These are phyloP conservation scores for Fusarium falciforme DNA, from an alignment of 2,329 filamentous ascomycete species.

Conservation along the genomic window DNA sequence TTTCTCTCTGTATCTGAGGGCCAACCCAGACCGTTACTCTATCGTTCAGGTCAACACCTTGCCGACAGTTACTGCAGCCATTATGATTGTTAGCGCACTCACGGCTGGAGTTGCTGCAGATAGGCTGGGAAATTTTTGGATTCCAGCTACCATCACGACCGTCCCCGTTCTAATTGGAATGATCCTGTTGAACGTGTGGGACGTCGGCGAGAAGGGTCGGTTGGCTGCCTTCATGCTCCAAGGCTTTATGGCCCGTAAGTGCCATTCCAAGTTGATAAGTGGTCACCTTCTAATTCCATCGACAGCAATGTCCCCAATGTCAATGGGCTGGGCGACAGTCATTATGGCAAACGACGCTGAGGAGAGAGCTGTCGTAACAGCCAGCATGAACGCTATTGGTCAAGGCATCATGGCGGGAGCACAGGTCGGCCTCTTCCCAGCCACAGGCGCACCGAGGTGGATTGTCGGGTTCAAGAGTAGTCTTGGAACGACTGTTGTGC, in stretches of 20 bases:
- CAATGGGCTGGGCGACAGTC: conserved; percentile 55
- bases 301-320: conserved; percentile 47
- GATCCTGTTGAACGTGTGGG: conserved; percentile 50
- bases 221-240: conserved; percentile 52
- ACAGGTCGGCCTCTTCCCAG: conserved; percentile 54
- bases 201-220: conserved; percentile 52
- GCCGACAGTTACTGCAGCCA: conserved; percentile 53
- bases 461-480: conserved; percentile 44
- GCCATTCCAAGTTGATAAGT: not conserved
- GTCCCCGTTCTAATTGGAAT: conserved; percentile 49
- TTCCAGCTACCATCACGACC: conserved; percentile 46
- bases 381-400: conserved; percentile 57
- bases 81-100: conserved; percentile 52
- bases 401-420: conserved; percentile 55
- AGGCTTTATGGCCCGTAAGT: conserved; percentile 48
- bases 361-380: conserved; percentile 54
- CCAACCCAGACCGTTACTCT: conserved; percentile 51
- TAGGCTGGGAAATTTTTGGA: conserved; percentile 49
- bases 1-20: conserved; percentile 55
- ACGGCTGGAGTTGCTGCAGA: conserved; percentile 49
- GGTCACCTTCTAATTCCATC: not conserved
- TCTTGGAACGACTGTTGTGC: conserved; percentile 48
- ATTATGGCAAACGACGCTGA: conserved; percentile 53
- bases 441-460: conserved; percentile 50
- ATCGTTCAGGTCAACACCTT: conserved; percentile 55